phyloP scores from a whole-genome alignment of 805 yeast genomes.

The Hanseniaspora taiwanica region DNA sequence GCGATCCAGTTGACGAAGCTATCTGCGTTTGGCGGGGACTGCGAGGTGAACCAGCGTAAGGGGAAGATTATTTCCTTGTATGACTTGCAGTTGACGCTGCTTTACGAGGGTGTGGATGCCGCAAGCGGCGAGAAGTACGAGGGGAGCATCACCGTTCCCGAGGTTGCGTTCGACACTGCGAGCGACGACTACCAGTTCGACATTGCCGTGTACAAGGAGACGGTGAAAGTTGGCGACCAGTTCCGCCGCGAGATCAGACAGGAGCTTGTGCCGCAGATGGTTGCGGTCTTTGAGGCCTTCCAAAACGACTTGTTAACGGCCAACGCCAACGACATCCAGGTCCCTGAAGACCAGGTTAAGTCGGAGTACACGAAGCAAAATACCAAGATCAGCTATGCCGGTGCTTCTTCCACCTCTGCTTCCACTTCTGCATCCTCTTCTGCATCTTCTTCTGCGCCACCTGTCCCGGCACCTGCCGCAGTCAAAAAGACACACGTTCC shows the following conservation, averaged over 20 bases:
- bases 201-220: slow-evolving; percentile 44
- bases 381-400: slow-evolving; percentile 11
- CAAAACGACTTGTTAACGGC: slow-evolving; percentile 63
- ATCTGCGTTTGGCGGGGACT: slow-evolving; percentile 69
- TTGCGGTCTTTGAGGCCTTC: slow-evolving; percentile 46
- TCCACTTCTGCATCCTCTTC: slow-evolving; percentile 6
- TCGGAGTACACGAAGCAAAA: slow-evolving; percentile 42
- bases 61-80: slow-evolving; percentile 90
- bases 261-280: slow-evolving; percentile 55
- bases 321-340: slow-evolving; percentile 82
- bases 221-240: slow-evolving; percentile 37
- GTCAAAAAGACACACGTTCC: background rate
- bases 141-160: slow-evolving; percentile 80
- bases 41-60: slow-evolving; percentile 92
- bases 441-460: slow-evolving; percentile 7
- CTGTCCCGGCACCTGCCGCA: slow-evolving; percentile 6
- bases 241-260: slow-evolving; percentile 30
- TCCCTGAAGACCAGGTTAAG: slow-evolving; percentile 50
- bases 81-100: slow-evolving; percentile 58
- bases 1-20: slow-evolving; percentile 15
- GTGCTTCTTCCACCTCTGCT: background rate
- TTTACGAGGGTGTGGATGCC: slow-evolving; percentile 36
- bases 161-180: slow-evolving; percentile 85
- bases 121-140: slow-evolving; percentile 28
- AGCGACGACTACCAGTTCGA: slow-evolving; percentile 78